Base-by-base conservation (phyloP, 2,329 filamentous ascomycete genomes). In the Beauveria sp. region DNA sequence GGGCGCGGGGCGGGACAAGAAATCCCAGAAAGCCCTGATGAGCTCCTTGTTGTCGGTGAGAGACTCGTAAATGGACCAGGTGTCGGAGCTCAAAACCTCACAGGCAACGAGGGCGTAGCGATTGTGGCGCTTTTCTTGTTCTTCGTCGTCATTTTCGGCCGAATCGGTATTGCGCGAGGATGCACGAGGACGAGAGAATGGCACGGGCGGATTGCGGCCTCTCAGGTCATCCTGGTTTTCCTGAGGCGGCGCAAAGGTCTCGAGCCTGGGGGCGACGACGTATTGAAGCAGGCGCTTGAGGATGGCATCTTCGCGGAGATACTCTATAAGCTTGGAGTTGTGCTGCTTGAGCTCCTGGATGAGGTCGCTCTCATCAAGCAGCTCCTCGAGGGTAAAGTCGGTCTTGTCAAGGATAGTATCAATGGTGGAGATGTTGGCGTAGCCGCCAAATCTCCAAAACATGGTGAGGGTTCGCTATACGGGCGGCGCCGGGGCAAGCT, bases 401-500 rank as follows among this genome's bases (percentile, higher is more conserved):
- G 96, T 87, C 77, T 96, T 96, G 74, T 99, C 95, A 74, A 99
- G 91, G 71, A 99, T 90, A 68, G 88, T 92, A 77, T 98, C 95
- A 77, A 99, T 91, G 72, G 93, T 89, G 70, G 93, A 97, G 78
- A 96, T 89, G 83, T 91, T 96, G 82, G 93, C 91, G 83, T 98
- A 98, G 73, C 92, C 92, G 83, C 95, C 93, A 83, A 98, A 99
- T 79, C 93, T 89, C 95, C 95, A 99, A 79, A 99, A 99, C 95
- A 99, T 99, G 81, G 77, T 93, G 87, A 72, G 73, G 70, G 69
- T 61, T 57, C 46, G 58, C 58, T 60, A 38, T 38, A 42, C 18
- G 20, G 40, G 22, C 22, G 22, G 45, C 51, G 52, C 59, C 58
- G 42, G 50, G 45, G 51, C 58, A 54, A 61, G 59, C 59, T 30